Evolutionary conservation across 108 stramenopile species (phyloP).

Genomic region (Epipyxis sp.): DNA sequence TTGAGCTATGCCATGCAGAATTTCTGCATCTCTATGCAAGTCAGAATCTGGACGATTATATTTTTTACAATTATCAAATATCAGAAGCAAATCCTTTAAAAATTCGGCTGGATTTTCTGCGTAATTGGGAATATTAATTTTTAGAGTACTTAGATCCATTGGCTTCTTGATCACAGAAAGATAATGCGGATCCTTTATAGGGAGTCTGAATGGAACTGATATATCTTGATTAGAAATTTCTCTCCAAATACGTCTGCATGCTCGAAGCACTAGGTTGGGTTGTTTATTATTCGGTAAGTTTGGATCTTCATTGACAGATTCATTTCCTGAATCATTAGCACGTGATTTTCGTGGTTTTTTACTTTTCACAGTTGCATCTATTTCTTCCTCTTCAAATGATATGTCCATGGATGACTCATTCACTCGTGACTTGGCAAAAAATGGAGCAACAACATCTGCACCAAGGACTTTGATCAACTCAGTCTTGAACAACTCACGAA

Average conservation of each 20-base stretch:
- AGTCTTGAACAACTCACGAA: no score
- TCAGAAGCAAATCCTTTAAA: slow-evolving; percentile 3
- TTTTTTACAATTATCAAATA: slow-evolving; percentile 16
- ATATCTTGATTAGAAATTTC: background rate
- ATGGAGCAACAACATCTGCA: no score
- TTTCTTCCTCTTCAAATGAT: background rate
- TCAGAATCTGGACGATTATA: background rate
- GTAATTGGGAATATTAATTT: background rate
- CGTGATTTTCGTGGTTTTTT: background rate
- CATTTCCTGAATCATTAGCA: background rate
- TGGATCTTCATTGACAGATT: background rate
- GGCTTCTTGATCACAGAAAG: background rate
- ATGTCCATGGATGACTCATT: background rate
- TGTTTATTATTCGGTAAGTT: background rate
- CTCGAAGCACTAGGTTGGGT: background rate
- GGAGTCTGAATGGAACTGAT: background rate
- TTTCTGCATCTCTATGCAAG: background rate
- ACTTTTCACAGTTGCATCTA: background rate
- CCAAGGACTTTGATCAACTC: background rate
- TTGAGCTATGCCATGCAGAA: slow-evolving; percentile 7
- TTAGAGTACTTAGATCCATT: slow-evolving; percentile 17
- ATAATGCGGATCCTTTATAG: slow-evolving; percentile 5
- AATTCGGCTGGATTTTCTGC: background rate
- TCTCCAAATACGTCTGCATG: no score
- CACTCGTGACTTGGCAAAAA: no score